Evolutionary conservation across 257 asterid genomes (phyloP).

Genomic region (Echium plantagineum): DNA sequence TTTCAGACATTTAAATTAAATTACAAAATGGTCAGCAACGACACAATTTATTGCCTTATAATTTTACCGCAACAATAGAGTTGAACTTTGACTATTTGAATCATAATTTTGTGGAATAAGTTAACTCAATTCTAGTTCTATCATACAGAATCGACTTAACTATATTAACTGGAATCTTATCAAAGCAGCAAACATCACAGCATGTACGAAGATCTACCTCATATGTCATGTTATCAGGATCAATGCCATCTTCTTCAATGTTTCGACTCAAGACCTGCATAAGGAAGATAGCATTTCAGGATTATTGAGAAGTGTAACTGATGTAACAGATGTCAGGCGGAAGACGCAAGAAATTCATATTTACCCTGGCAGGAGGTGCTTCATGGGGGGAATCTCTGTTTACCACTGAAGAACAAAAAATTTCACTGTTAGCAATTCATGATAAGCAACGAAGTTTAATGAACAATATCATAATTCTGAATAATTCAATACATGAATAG

Average conservation of each 20-base stretch:
- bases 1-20: no score
- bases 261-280: conserved; percentile 37
- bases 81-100: neutral
- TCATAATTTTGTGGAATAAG: no score
- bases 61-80: neutral
- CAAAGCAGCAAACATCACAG: neutral
- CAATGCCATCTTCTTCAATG: conserved; percentile 46
- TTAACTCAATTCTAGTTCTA: no score
- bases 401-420: conserved; percentile 28
- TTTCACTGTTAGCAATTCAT: conserved; percentile 8
- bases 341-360: conserved; percentile 10
- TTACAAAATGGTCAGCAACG: no score
- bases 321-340: conserved; percentile 8
- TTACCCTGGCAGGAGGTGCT: conserved; percentile 52
- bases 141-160: no score
- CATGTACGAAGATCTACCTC: conserved; percentile 43
- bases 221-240: conserved; percentile 78
- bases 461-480: neutral
- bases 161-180: no score
- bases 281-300: conserved; percentile 2
- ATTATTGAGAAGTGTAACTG: conserved; percentile 6
- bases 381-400: conserved; percentile 32
- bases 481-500: neutral
- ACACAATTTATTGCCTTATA: no score
- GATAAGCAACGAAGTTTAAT: neutral